Evolutionary conservation across 345 rosid species (phyloP).

Genomic region (Pistacia atlantica): DNA sequence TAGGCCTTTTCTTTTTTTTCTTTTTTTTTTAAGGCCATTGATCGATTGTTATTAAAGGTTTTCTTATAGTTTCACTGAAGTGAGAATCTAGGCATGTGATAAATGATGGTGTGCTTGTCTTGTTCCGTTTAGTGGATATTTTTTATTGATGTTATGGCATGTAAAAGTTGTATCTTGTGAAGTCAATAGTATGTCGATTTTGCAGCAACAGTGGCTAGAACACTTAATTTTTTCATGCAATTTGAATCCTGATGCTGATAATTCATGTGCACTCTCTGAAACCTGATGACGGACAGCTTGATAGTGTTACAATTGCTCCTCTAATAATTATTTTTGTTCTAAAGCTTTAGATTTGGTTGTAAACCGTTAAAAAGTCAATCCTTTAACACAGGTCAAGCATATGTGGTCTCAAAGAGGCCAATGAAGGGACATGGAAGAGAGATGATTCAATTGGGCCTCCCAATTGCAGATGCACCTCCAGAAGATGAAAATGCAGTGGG

Average conservation of each 20-base stretch:
- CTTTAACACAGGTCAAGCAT: constrained; percentile 68
- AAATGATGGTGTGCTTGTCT: background rate
- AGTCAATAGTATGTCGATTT: background rate
- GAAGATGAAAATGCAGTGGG: constrained; percentile 62
- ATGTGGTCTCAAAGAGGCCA: constrained; percentile 70
- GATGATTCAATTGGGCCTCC: constrained; percentile 88
- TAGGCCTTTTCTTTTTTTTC: background rate
- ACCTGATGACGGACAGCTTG: background rate
- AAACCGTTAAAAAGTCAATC: background rate
- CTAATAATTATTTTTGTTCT: background rate
- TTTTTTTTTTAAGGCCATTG: background rate
- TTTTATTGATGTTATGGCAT: background rate
- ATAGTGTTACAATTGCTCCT: constrained; percentile 6
- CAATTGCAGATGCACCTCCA: constrained; percentile 69
- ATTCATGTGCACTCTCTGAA: background rate
- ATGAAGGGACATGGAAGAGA: constrained; percentile 93
- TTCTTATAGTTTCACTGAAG: background rate
- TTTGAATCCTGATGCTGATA: background rate
- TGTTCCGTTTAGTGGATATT: background rate
- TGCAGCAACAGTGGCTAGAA: background rate
- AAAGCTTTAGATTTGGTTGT: background rate
- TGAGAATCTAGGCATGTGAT: background rate
- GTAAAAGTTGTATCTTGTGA: background rate
- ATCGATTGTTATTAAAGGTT: background rate
- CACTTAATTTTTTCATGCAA: background rate